Conservation (phyloP, 441 rosid species). For the Sinapis alba region DNA sequence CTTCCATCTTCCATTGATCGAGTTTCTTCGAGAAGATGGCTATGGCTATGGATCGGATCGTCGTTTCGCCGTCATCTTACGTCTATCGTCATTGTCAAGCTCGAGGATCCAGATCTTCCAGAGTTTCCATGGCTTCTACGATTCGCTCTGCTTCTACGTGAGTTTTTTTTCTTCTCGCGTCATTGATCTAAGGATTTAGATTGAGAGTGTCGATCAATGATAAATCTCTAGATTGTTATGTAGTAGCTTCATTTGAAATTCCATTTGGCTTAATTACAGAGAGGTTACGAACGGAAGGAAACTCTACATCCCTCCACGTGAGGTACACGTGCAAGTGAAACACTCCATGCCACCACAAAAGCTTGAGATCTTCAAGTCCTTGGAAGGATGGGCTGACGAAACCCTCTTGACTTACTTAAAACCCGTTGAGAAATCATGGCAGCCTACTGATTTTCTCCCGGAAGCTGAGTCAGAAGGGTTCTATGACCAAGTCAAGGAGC, state of each 20-base stretch:
- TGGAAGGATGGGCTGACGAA: constrained; percentile 41
- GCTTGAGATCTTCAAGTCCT: constrained; percentile 36
- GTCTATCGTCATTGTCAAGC: constrained; percentile 29
- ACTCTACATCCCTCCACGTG: constrained; percentile 42
- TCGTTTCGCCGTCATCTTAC: constrained; percentile 30
- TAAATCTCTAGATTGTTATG: too few relatives aligned
- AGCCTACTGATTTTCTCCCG: constrained; percentile 36
- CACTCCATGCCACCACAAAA: constrained; percentile 38
- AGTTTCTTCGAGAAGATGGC: constrained; percentile 37
- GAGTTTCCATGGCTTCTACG: constrained; percentile 45
- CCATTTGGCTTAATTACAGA: constrained; percentile 21
- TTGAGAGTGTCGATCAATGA: too few relatives aligned
- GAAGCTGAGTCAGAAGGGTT: constrained; percentile 40
- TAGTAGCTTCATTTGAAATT: background rate
- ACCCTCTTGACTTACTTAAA: constrained; percentile 36
- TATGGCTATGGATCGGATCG: constrained; percentile 39
- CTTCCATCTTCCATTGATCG: background rate
- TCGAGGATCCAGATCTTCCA: constrained; percentile 32
- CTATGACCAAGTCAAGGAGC: constrained; percentile 40
- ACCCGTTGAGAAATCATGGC: constrained; percentile 42
- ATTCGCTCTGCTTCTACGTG: constrained; percentile 39
- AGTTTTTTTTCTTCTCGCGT: background rate
- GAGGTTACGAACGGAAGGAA: constrained; percentile 42
- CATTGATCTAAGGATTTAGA: too few relatives aligned
- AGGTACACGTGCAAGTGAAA: constrained; percentile 44